Evolutionary conservation across 2,329 filamentous ascomycete genomes (phyloP).

Genomic region (Claviceps monticola): DNA sequence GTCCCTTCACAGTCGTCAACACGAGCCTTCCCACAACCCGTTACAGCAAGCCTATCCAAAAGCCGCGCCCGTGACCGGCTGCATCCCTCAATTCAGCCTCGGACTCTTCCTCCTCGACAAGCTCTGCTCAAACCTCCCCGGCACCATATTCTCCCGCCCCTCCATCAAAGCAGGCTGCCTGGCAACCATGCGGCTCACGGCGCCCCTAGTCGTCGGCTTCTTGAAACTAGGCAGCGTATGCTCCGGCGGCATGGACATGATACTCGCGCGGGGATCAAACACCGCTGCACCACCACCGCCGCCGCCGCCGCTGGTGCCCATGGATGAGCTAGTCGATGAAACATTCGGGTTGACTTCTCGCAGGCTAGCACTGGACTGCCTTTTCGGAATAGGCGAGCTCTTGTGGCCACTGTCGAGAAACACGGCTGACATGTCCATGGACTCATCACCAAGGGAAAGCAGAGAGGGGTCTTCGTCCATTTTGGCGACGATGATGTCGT

Average conservation of each 20-base stretch:
- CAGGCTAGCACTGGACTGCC: constrained; percentile 23
- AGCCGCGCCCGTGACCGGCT: too few species aligned
- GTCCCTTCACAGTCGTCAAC: too few species aligned
- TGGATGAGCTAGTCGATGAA: constrained; percentile 24
- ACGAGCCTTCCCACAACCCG: too few species aligned
- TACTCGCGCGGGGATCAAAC: constrained; percentile 31
- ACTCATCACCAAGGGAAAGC: neutral
- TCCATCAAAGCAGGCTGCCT: constrained; percentile 21
- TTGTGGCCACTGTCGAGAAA: constrained; percentile 12
- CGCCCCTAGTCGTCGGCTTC: constrained; percentile 21
- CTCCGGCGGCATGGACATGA: constrained; percentile 26
- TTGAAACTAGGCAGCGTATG: constrained; percentile 35
- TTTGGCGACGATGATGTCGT: constrained; percentile 29
- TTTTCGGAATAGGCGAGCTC: constrained; percentile 12
- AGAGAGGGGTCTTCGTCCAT: constrained; percentile 17
- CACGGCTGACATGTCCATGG: constrained; percentile 23
- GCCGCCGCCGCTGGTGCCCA: constrained; percentile 3
- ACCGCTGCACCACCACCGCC: constrained; percentile 9
- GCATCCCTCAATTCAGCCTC: constrained; percentile 23
- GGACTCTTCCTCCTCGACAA: constrained; percentile 41
- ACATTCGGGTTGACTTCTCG: constrained; percentile 43
- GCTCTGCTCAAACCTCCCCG: constrained; percentile 30
- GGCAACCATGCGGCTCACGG: constrained; percentile 18
- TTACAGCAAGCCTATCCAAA: too few species aligned
- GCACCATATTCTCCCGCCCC: constrained; percentile 38